Conservation (phyloP, 1,139 yeast genomes). For the Blastobotrys petasosporus region DNA sequence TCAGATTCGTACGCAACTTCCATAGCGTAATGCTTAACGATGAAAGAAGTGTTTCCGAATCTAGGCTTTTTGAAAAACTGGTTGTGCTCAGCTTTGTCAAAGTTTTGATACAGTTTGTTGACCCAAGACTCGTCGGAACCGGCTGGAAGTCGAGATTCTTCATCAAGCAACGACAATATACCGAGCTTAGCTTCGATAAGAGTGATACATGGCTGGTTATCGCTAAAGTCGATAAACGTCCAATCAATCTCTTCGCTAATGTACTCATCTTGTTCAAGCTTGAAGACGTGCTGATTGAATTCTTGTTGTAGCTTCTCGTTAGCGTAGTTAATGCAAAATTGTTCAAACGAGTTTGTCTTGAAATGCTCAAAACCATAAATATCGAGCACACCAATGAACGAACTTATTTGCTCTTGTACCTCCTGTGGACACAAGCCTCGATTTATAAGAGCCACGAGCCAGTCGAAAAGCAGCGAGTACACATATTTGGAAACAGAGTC, state of each 20-base stretch:
- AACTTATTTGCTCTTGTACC: slow-evolving; percentile 46
- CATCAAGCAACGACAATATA: slow-evolving; percentile 81
- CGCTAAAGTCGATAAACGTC: slow-evolving; percentile 94
- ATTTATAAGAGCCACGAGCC: slow-evolving; percentile 86
- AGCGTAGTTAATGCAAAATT: slow-evolving; percentile 95
- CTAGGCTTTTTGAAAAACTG: slow-evolving; percentile 88
- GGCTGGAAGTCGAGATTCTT: slow-evolving; percentile 90
- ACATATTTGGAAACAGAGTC: slow-evolving; percentile 95
- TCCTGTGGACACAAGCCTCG: slow-evolving; percentile 72
- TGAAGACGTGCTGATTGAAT: slow-evolving; percentile 95
- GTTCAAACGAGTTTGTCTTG: slow-evolving; percentile 90
- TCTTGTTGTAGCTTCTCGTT: slow-evolving; percentile 97
- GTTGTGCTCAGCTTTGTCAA: slow-evolving; percentile 72
- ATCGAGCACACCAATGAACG: slow-evolving; percentile 95
- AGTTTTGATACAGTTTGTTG: slow-evolving; percentile 79
- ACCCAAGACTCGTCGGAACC: slow-evolving; percentile 94
- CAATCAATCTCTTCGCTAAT: slow-evolving; percentile 89
- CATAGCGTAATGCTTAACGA: slow-evolving; percentile 89
- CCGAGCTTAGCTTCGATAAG: slow-evolving; percentile 89
- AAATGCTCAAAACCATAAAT: slow-evolving; percentile 97
- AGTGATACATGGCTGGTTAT: slow-evolving; percentile 95
- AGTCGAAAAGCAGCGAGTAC: slow-evolving; percentile 87
- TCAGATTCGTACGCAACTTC: slow-evolving; percentile 91
- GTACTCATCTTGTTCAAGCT: slow-evolving; percentile 93
- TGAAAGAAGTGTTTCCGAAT: slow-evolving; percentile 85